phyloP scores from a whole-genome alignment of 2,329 filamentous ascomycete species.

The Neopestalotiopsis rosae region DNA sequence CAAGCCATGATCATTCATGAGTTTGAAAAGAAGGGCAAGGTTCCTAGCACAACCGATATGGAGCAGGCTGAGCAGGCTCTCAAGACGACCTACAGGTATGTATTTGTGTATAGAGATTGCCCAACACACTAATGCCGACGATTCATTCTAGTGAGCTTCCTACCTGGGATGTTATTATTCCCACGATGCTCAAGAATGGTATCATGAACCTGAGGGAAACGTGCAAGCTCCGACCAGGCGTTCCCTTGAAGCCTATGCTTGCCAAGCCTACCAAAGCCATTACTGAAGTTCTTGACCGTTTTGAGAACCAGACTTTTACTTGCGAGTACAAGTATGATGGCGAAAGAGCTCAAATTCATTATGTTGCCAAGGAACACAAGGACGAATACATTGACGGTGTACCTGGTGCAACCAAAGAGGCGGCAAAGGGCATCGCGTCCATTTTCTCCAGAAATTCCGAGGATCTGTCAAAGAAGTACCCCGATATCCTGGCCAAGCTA shows the following conservation, averaged over 20 bases:
- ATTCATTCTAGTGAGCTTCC: conserved; percentile 76
- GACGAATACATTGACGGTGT: conserved; percentile 70
- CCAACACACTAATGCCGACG: neutral
- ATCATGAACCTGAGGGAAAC: conserved; percentile 81
- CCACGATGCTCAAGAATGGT: conserved; percentile 84
- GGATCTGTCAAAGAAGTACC: conserved; percentile 96
- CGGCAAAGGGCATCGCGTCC: conserved; percentile 77
- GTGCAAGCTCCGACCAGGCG: conserved; percentile 90
- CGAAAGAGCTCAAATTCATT: conserved; percentile 98
- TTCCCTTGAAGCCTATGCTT: conserved; percentile 97
- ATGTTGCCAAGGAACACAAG: conserved; percentile 81
- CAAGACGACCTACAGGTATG: conserved; percentile 87
- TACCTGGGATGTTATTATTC: conserved; percentile 93
- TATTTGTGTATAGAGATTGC: conserved; percentile 3
- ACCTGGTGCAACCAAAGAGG: conserved; percentile 66
- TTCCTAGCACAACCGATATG: conserved; percentile 76
- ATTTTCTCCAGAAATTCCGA: conserved; percentile 99
- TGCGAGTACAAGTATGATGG: conserved; percentile 99
- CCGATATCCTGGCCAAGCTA: conserved; percentile 89
- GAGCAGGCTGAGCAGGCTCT: conserved; percentile 84
- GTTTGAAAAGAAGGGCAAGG: conserved; percentile 69
- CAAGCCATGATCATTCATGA: conserved; percentile 90
- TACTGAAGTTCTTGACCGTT: conserved; percentile 94
- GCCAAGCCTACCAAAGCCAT: conserved; percentile 98
- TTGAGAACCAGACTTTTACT: conserved; percentile 93